These are phyloP conservation scores for Candida sakaeoensis DNA, from an alignment of 805 yeast genomes.

Conservation along the genomic window DNA sequence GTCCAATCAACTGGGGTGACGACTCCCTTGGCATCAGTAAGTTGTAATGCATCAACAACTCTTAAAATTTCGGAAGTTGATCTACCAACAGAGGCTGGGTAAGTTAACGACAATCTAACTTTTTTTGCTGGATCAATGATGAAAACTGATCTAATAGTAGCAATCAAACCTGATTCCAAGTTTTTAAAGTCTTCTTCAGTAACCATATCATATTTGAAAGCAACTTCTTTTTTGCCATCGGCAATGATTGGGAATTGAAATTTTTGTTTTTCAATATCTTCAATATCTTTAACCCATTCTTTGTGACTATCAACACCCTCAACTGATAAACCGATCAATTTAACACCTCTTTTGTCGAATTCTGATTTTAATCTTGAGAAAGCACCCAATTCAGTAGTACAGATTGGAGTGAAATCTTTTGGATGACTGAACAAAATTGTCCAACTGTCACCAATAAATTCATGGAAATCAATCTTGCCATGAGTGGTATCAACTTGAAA, in stretches of 20 bases:
- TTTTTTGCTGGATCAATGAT: constrained; percentile 66
- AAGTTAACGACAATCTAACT: constrained; percentile 58
- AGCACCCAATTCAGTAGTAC: constrained; percentile 77
- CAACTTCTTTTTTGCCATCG: constrained; percentile 59
- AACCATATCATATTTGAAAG: constrained; percentile 63
- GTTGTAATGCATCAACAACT: constrained; percentile 66
- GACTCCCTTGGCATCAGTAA: constrained; percentile 56
- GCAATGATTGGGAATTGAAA: constrained; percentile 67
- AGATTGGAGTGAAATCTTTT: constrained; percentile 75
- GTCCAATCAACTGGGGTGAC: constrained; percentile 75
- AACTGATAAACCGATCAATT: constrained; percentile 66
- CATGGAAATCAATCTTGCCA: constrained; percentile 62
- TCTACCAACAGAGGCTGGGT: constrained; percentile 74
- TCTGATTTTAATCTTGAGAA: constrained; percentile 70
- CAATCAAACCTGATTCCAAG: constrained; percentile 55
- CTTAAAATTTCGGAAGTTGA: constrained; percentile 72
- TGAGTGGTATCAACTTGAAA: constrained; percentile 60
- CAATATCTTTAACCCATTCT: constrained; percentile 69
- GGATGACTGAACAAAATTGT: constrained; percentile 70
- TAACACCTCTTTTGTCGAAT: constrained; percentile 60
- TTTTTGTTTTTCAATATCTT: constrained; percentile 52
- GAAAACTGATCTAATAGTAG: constrained; percentile 70
- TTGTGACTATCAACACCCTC: constrained; percentile 59
- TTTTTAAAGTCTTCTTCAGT: constrained; percentile 64
- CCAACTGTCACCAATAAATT: constrained; percentile 61